phyloP scores from a whole-genome alignment of 257 asterid genomes.

The Mentha longifolia region DNA sequence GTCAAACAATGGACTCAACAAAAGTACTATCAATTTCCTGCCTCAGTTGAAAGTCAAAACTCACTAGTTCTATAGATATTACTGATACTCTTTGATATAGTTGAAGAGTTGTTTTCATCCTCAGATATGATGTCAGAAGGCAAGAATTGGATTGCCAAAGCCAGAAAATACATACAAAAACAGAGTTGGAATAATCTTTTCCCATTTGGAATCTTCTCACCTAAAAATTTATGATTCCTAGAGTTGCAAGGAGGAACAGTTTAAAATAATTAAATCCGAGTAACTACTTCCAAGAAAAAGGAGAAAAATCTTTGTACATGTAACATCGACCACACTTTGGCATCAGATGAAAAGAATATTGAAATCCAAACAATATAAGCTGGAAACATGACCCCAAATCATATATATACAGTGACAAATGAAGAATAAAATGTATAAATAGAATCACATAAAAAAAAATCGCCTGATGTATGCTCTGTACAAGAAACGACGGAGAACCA shows the following conservation, averaged over 20 bases:
- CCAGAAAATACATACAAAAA: not conserved
- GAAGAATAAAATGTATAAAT: conserved; percentile 26
- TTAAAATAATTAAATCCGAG: not conserved
- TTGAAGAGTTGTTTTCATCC: not conserved
- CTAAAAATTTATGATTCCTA: not conserved
- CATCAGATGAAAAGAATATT: not conserved
- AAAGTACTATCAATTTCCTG: too few species aligned
- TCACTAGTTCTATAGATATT: not conserved
- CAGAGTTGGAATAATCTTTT: not conserved
- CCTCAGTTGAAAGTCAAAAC: not conserved
- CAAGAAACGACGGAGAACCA: conserved; percentile 8
- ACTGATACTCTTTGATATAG: not conserved
- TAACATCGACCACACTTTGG: too few species aligned
- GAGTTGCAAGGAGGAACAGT: not conserved
- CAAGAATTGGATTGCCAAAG: not conserved
- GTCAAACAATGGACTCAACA: too few species aligned
- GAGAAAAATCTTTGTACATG: too few species aligned
- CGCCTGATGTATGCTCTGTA: conserved; percentile 28
- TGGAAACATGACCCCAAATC: conserved; percentile 20
- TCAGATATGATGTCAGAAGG: not conserved
- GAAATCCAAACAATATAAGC: not conserved
- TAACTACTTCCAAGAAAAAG: not conserved
- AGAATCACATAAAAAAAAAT: conserved; percentile 33
- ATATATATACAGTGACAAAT: conserved; percentile 42
- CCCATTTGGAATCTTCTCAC: not conserved